Evolutionary conservation across 2,329 filamentous ascomycete species (phyloP).

Genomic region (Mycocentrospora acerina): DNA sequence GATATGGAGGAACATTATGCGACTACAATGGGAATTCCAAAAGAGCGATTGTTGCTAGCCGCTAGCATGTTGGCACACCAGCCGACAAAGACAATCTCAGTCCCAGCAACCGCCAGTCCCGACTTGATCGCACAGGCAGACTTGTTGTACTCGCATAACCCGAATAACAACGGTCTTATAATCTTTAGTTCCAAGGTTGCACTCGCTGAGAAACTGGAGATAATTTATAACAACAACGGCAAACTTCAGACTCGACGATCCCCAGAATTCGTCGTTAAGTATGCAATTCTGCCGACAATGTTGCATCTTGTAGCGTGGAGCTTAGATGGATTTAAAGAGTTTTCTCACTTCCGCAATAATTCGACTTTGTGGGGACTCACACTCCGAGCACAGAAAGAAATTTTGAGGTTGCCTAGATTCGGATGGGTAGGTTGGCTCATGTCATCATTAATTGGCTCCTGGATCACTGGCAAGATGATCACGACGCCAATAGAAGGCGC

Average conservation of each 20-base stretch:
- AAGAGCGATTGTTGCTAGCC: conserved; percentile 7
- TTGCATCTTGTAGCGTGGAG: conserved; percentile 16
- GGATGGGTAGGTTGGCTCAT: conserved; percentile 22
- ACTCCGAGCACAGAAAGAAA: conserved; percentile 18
- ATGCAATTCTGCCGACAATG: conserved; percentile 2
- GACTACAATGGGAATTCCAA: conserved; percentile 7
- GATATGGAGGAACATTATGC: conserved; percentile 21
- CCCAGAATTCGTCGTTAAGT: conserved; percentile 5
- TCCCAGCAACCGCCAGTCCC: conserved; percentile 8
- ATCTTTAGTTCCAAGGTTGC: conserved; percentile 9
- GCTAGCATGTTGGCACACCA: conserved; percentile 25
- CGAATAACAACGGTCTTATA: conserved; percentile 4
- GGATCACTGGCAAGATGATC: conserved; percentile 13
- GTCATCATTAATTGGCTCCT: conserved; percentile 14
- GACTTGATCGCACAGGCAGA: conserved; percentile 12
- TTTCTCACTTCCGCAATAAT: conserved; percentile 9
- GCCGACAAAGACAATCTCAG: conserved; percentile 13
- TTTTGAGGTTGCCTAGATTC: conserved; percentile 13
- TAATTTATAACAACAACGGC: conserved; percentile 11
- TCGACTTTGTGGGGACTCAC: conserved; percentile 14
- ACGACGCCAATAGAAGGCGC: no score
- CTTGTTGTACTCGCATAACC: conserved; percentile 7
- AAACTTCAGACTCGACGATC: conserved; percentile 1
- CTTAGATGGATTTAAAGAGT: conserved; percentile 13
- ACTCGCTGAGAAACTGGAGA: conserved; percentile 6